These are phyloP conservation scores for Arthrobotrys iridis DNA, from an alignment of 2,329 filamentous ascomycete species.

Conservation along the genomic window DNA sequence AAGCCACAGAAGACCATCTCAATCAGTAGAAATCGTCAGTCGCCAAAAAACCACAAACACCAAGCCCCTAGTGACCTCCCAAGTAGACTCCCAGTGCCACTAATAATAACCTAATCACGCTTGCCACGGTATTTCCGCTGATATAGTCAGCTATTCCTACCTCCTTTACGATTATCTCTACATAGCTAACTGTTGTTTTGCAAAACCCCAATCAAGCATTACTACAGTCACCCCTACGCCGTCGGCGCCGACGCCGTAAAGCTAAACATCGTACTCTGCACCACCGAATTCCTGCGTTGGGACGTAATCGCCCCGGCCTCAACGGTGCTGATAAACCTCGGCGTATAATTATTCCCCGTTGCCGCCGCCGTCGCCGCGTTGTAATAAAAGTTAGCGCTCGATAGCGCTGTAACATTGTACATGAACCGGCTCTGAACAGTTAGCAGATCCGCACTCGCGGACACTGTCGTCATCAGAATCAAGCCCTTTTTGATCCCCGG, in stretches of 20 bases:
- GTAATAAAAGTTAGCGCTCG: slow-evolving; percentile 25
- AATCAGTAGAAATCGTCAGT: neutral
- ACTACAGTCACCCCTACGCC: neutral
- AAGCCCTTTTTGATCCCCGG: neutral
- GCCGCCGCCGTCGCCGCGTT: neutral
- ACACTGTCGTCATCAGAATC: neutral
- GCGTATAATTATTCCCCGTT: slow-evolving; percentile 12
- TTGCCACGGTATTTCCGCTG: too few relatives aligned
- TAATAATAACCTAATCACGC: too few relatives aligned
- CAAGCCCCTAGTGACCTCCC: too few relatives aligned
- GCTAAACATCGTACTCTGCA: slow-evolving; percentile 32
- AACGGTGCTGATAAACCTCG: slow-evolving; percentile 4
- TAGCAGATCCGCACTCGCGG: neutral
- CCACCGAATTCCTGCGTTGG: neutral
- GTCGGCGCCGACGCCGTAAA: slow-evolving; percentile 26
- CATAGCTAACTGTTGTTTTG: too few relatives aligned
- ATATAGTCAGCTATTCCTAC: too few relatives aligned
- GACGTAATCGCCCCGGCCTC: neutral
- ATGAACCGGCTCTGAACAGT: neutral
- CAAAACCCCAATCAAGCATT: too few relatives aligned
- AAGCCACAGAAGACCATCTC: neutral
- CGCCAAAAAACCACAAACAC: neutral
- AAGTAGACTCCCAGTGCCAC: too few relatives aligned
- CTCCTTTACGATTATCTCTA: too few relatives aligned
- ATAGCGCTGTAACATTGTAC: neutral